Base-by-base conservation (phyloP, 2,329 filamentous ascomycete species). In the Colletotrichum aenigma region DNA sequence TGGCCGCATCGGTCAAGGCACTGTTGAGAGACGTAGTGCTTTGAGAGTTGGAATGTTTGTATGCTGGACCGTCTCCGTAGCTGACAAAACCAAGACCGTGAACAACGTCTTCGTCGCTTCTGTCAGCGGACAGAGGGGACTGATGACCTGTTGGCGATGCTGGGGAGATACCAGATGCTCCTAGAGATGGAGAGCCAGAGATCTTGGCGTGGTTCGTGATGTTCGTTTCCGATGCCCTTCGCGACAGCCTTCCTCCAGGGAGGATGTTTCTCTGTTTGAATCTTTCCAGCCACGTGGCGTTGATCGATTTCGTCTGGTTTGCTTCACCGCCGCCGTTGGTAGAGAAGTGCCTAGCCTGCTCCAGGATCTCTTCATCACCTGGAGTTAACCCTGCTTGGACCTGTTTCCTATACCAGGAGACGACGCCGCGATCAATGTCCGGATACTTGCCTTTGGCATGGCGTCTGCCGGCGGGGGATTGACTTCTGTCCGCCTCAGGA, bases 351-450 rank as follows among this genome's bases (percentile, higher is more conserved):
- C 90, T 90, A 2, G 95, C 95, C 84, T 97, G 96, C 78, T 97
- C 94, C 81, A 93, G 91, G 80, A 98, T 96, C 78, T 94, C 92
- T n/a, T 92, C 91, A 83, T 98, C 95, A 36, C 91, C 94, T 56
- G 98, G 87, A 18, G 93, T 88, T 48, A 93, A 88, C 2, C 96
- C 96, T 81, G 93, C 91, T 81, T 93, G 93, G 81, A 95, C 93
- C 81, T 94, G 92, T 79, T 97, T 97, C 82, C 92, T 92, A 36
- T 95, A 93, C 93, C 96, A 98, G 81, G 96, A 96, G 62, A 94
- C 92, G 55, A 99, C 90, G 3, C 96, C 95, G 81, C 96, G 93
- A 83, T 98, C 97, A 80, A 98, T 96, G 85, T 98, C 96, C 13
- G 95, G 95, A 64, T 89, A 94, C 84, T 96, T 97, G 69, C 94